A percentile compares a stretch with the other conserved stretches of the same genome.
Conservation (phyloP, 805 yeast genomes). For the Suhomyces kilbournensis region DNA sequence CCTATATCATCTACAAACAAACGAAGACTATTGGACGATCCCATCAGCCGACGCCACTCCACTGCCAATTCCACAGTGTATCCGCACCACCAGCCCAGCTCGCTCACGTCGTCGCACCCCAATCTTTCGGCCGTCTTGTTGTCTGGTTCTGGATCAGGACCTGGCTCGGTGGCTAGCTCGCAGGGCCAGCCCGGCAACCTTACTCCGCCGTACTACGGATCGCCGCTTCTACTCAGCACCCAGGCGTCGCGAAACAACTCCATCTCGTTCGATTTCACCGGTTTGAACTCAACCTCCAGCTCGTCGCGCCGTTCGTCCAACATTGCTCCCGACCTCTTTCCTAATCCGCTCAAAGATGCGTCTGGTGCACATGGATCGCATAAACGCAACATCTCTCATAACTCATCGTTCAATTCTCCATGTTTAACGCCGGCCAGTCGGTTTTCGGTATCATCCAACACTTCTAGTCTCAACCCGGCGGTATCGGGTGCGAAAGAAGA, state of each 20-base stretch:
- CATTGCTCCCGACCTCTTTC: constrained; percentile 43
- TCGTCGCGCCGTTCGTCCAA: constrained; percentile 39
- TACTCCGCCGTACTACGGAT: constrained; percentile 30
- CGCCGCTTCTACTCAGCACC: constrained; percentile 27
- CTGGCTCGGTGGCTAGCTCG: neutral
- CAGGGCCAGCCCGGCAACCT: constrained; percentile 11
- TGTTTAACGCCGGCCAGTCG: constrained; percentile 22
- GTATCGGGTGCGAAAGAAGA: constrained; percentile 6
- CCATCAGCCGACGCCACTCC: constrained; percentile 13
- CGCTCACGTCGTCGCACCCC: constrained; percentile 11
- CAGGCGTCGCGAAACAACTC: constrained; percentile 42
- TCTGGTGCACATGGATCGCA: constrained; percentile 9
- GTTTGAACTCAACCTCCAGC: constrained; percentile 21
- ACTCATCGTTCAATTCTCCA: constrained; percentile 31
- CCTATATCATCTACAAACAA: constrained; percentile 12
- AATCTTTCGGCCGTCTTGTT: constrained; percentile 7
- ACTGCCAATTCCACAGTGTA: constrained; percentile 8
- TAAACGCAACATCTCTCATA: constrained; percentile 29
- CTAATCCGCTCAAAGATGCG: constrained; percentile 27
- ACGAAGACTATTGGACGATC: constrained; percentile 14
- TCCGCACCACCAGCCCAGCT: constrained; percentile 3
- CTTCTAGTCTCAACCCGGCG: constrained; percentile 4
- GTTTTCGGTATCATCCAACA: constrained; percentile 20
- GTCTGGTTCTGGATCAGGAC: neutral
- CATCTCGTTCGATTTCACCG: constrained; percentile 27